Conservation (phyloP, 208 protist genomes). For the Leishmania gerbilli region DNA sequence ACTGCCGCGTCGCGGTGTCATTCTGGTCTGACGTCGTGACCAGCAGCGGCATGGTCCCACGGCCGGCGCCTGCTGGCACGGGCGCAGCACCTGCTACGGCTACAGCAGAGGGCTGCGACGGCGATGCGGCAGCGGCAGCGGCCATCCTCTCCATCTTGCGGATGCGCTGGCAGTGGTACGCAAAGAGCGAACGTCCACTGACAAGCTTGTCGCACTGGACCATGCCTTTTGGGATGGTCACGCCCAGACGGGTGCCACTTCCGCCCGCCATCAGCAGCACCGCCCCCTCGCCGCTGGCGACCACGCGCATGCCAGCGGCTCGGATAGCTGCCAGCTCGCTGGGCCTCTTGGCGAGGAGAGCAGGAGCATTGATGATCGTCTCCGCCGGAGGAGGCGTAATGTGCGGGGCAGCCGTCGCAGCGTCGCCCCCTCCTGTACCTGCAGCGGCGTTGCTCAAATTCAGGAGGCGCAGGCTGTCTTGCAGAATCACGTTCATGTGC, state of each 20-base stretch:
- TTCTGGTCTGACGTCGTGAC: slow-evolving; percentile 98
- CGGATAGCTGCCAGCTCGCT: slow-evolving; percentile 22
- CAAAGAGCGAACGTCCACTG: slow-evolving; percentile 91
- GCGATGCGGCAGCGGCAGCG: not conserved
- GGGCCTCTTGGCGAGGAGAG: slow-evolving; percentile 15
- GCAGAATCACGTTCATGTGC: slow-evolving; percentile 52
- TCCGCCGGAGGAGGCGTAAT: slow-evolving; percentile 38
- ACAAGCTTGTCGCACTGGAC: slow-evolving; percentile 72
- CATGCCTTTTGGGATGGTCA: slow-evolving; percentile 95
- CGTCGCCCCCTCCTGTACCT: not conserved
- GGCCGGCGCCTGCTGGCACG: not conserved
- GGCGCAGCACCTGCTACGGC: not conserved
- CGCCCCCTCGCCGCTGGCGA: slow-evolving; percentile 86
- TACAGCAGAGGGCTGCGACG: not conserved
- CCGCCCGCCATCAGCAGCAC: slow-evolving; percentile 98
- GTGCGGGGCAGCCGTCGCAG: not conserved
- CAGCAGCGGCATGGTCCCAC: slow-evolving; percentile 59
- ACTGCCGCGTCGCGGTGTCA: slow-evolving; percentile 87
- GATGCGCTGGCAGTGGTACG: slow-evolving; percentile 96
- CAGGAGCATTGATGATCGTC: slow-evolving; percentile 33
- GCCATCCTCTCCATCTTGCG: slow-evolving; percentile 85
- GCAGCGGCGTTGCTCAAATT: not conserved
- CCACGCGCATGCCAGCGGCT: slow-evolving; percentile 63
- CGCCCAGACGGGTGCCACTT: slow-evolving; percentile 98
- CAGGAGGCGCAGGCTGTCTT: slow-evolving; percentile 32